Evolutionary conservation across 2,329 filamentous ascomycete species (phyloP).

Genomic region (Colletotrichum spaethianum): DNA sequence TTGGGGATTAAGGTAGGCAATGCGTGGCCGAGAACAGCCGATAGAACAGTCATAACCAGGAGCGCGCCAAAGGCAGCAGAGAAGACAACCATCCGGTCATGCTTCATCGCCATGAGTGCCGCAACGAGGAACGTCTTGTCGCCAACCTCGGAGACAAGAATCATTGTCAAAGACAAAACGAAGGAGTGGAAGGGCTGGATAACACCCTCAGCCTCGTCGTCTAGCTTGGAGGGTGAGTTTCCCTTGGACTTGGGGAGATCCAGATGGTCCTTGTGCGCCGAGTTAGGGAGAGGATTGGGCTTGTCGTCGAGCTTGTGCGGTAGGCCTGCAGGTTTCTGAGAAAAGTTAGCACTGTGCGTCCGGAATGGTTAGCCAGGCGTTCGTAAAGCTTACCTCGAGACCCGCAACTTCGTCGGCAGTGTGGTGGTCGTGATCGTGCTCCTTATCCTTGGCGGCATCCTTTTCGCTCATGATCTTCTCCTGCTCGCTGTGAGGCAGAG

Average conservation of each 20-base stretch:
- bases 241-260: constrained; percentile 60
- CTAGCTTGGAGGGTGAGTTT: constrained; percentile 47
- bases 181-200: constrained; percentile 91
- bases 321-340: constrained; percentile 84
- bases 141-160: constrained; percentile 94
- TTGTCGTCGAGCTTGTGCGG: constrained; percentile 84
- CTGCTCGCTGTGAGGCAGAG: constrained; percentile 85
- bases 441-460: constrained; percentile 58
- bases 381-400: constrained; percentile 68
- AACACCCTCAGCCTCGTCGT: constrained; percentile 69
- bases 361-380: neutral
- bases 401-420: constrained; percentile 60
- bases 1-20: constrained; percentile 93
- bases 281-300: constrained; percentile 77
- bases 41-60: constrained; percentile 94
- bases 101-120: constrained; percentile 99
- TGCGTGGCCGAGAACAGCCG: constrained; percentile 91
- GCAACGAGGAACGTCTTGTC: constrained; percentile 99
- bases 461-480: constrained; percentile 70
- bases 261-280: constrained; percentile 75
- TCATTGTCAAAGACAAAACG: constrained; percentile 95
- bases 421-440: constrained; percentile 55
- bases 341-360: constrained; percentile 12
- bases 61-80: constrained; percentile 93
- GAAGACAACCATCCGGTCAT: constrained; percentile 93